Evolutionary conservation across 2,329 filamentous ascomycete species (phyloP).

Genomic region (Talaromyces rugulosus): DNA sequence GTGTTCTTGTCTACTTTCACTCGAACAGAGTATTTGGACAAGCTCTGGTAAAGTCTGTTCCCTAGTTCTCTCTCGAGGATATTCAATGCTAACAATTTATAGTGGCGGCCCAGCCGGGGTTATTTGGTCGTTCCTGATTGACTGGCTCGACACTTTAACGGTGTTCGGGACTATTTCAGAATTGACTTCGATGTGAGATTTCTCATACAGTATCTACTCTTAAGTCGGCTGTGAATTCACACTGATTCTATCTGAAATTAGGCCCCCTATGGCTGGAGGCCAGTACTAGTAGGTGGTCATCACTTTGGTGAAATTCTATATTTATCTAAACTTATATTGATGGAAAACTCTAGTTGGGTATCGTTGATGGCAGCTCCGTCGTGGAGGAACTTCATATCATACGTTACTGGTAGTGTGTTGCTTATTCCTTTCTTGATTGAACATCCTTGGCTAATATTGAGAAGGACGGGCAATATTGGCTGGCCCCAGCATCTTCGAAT

Average conservation of each 20-base stretch:
- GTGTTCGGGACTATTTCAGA: slow-evolving; percentile 4
- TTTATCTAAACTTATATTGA: not conserved
- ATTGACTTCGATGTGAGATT: slow-evolving; percentile 4
- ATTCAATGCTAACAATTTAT: not conserved
- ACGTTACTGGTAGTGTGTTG: not conserved
- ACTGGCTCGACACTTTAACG: slow-evolving; percentile 1
- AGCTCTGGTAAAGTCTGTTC: too few species aligned
- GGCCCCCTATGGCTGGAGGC: slow-evolving; percentile 6
- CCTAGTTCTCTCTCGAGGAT: not conserved
- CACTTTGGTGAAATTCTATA: not conserved
- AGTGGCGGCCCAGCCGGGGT: slow-evolving; percentile 5
- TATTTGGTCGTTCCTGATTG: slow-evolving; percentile 5
- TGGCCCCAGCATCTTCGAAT: not conserved
- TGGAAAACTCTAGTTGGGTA: not conserved
- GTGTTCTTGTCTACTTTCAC: too few species aligned
- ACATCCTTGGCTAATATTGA: not conserved
- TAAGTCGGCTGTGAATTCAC: too few species aligned
- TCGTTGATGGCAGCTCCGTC: slow-evolving; percentile 2
- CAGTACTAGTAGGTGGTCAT: not conserved
- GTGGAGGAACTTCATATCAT: not conserved
- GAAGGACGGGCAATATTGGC: not conserved
- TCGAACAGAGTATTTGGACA: too few species aligned
- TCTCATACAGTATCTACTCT: not conserved
- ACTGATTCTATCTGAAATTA: not conserved
- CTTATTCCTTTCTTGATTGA: not conserved